These are phyloP conservation scores for Protea cynaroides DNA, from an alignment of 164 flowering plant genomes.

Conservation along the genomic window DNA sequence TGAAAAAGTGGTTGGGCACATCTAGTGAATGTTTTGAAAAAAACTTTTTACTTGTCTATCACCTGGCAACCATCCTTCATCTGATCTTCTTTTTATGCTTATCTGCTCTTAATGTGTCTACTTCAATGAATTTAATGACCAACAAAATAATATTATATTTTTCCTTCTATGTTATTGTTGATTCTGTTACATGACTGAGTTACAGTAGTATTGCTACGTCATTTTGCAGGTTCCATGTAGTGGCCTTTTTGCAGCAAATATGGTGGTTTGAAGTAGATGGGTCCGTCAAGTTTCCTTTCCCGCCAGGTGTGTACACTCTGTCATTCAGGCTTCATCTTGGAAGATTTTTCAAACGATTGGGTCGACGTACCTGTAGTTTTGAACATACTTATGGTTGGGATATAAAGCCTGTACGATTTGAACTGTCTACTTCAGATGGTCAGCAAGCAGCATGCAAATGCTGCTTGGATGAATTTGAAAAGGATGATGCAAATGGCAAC, in stretches of 20 bases:
- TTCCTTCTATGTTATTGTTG: not conserved
- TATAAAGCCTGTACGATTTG: constrained; percentile 60
- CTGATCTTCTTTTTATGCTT: too few species aligned
- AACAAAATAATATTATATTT: too few species aligned
- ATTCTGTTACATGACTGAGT: not conserved
- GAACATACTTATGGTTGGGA: constrained; percentile 88
- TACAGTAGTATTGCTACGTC: not conserved
- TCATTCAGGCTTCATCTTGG: constrained; percentile 69
- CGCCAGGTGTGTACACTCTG: constrained; percentile 50
- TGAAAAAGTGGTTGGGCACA: too few species aligned
- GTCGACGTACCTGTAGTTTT: constrained; percentile 36
- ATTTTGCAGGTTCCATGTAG: constrained; percentile 42
- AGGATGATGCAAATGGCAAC: constrained; percentile 17
- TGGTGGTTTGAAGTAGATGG: constrained; percentile 87
- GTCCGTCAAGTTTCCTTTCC: too few species aligned
- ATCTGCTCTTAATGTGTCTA: not conserved
- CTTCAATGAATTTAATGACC: not conserved
- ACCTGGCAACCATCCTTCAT: too few species aligned
- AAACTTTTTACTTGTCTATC: too few species aligned
- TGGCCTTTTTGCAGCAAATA: constrained; percentile 70
- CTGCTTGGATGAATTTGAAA: constrained; percentile 41
- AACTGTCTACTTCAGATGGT: constrained; percentile 53
- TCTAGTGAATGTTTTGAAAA: too few species aligned
- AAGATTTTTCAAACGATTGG: constrained; percentile 35
- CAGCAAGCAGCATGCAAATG: constrained; percentile 42